Evolutionary conservation across 2,329 filamentous ascomycete genomes (phyloP).

Genomic region (Raffaelea deltoideospora): DNA sequence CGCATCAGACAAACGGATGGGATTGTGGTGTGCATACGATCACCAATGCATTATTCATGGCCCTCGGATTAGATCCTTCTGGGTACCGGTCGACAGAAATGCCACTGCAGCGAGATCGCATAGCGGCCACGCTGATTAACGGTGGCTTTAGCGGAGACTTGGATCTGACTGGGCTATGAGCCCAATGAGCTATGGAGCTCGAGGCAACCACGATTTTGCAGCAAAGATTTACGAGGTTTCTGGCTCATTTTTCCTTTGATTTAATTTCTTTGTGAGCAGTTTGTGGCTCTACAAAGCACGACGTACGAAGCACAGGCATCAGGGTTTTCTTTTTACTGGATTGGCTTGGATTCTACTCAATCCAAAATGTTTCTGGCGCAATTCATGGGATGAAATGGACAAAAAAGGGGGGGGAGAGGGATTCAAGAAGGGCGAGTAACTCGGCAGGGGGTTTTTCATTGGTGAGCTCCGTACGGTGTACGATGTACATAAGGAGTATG

Average conservation of each 20-base stretch:
- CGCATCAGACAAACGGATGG: slow-evolving; percentile 47
- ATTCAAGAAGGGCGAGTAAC: too few relatives aligned
- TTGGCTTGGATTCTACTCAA: too few relatives aligned
- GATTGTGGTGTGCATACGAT: slow-evolving; percentile 70
- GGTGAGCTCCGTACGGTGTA: too few relatives aligned
- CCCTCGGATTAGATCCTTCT: slow-evolving; percentile 36
- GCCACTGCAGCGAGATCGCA: slow-evolving; percentile 40
- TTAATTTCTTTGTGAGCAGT: neutral
- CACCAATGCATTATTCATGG: slow-evolving; percentile 53
- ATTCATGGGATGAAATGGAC: too few relatives aligned
- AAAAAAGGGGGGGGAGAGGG: too few relatives aligned
- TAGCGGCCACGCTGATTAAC: slow-evolving; percentile 52
- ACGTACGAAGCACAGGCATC: too few relatives aligned
- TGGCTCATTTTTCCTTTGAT: neutral
- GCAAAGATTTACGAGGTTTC: neutral
- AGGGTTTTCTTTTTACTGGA: too few relatives aligned
- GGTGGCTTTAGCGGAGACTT: slow-evolving; percentile 51
- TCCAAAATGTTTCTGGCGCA: too few relatives aligned
- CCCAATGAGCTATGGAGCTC: neutral
- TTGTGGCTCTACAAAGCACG: too few relatives aligned
- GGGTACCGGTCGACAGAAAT: slow-evolving; percentile 38
- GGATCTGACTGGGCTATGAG: slow-evolving; percentile 24
- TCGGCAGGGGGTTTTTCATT: too few relatives aligned
- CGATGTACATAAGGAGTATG: too few relatives aligned
- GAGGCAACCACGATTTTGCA: too few relatives aligned